Base-by-base conservation (phyloP, 2,329 filamentous ascomycete genomes). In the Aspergillus luchuensis region DNA sequence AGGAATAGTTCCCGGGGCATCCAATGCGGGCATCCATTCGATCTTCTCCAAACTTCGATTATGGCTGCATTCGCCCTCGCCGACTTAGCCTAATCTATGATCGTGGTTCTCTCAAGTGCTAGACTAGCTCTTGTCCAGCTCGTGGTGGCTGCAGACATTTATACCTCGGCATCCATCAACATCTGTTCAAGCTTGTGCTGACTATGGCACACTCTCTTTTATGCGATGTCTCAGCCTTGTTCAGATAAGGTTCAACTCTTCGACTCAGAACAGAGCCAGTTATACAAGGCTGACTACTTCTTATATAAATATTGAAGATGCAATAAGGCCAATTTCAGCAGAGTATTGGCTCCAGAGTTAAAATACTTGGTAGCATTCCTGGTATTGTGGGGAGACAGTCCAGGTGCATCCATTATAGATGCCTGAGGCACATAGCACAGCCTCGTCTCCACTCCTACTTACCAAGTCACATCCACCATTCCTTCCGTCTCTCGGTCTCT, bases 381-480 rank as follows among this genome's bases (percentile, higher is more conserved):
- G 33, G 33, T 10, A 30, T 30, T 30, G 28, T 30, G 28, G 10
- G 28, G 28, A 30, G 28, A 30, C 28, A 11, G 10, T 30, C 28
- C 8, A 30, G 28, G 28, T 10, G 28, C 28, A 36, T 4, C 11
- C 33, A 36, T 25, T 10, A 8, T 41, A 6, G 17, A 13, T 56
- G 53, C 53, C 53, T 56, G 53, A 56, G 53, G 53, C 53, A 47
- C 10, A 11, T 2, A 30, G n/a, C 39, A 33, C 39, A 5, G 53
- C 53, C 52, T 54, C 53, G 41, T 28, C 41, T 30, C 43, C 43
- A 45, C 53, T 41, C 25, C 23, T 28, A 36, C 15, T 23, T 33
- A 15, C n/a, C n/a, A n/a, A 28, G 39, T 45, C 53, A 30, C 38
- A 30, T 8, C n/a, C 59, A 58, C 21, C 50, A 30, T 21, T 21